Conservation (phyloP, 108 stramenopile species). For the Nitzschia sp. region DNA sequence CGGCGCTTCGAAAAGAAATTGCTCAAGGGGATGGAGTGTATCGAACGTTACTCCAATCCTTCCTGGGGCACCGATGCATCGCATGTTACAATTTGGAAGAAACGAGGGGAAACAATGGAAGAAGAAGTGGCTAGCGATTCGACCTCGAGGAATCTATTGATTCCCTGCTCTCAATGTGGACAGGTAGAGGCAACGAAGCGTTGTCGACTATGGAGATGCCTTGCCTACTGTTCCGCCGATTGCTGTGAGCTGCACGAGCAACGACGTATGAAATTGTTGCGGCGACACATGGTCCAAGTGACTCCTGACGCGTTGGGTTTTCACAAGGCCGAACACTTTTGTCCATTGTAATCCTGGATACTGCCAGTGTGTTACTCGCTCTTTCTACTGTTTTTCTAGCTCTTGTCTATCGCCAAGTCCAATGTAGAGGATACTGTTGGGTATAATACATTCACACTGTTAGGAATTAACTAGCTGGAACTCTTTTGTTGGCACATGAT, state of each 20-base stretch:
- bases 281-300: conserved; percentile 1
- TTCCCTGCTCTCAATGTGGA: conserved; percentile 37
- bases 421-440: too few relatives aligned
- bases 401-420: too few relatives aligned
- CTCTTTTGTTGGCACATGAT: too few relatives aligned
- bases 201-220: conserved; percentile 34
- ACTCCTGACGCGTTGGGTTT: background rate
- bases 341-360: background rate
- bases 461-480: too few relatives aligned
- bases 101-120: background rate
- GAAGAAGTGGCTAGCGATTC: background rate
- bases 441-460: too few relatives aligned
- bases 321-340: conserved; percentile 7
- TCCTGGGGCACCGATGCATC: conserved; percentile 64
- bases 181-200: conserved; percentile 25
- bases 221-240: conserved; percentile 41
- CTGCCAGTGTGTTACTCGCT: too few relatives aligned
- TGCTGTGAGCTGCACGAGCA: conserved; percentile 24
- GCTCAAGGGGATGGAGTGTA: conserved; percentile 7
- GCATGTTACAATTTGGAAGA: conserved; percentile 48
- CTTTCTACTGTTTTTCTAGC: too few relatives aligned
- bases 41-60: conserved; percentile 33
- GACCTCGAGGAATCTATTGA: background rate
- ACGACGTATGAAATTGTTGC: background rate
- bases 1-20: conserved; percentile 39